Evolutionary conservation across 768 basidiomycete species (phyloP).

Genomic region (Podaxis sp.): DNA sequence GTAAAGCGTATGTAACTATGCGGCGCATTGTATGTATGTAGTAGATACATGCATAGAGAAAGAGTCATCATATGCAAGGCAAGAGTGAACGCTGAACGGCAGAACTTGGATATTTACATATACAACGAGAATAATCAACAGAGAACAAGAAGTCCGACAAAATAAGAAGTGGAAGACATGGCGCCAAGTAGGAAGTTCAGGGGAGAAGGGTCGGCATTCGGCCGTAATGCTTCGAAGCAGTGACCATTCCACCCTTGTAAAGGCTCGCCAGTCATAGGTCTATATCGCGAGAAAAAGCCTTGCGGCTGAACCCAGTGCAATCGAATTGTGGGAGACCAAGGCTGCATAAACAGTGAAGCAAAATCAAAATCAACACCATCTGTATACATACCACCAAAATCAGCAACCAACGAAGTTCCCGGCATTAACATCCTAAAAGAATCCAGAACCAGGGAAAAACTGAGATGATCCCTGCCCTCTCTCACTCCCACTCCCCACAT

Average conservation of each 20-base stretch:
- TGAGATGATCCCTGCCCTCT: conserved; percentile 24
- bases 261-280: not conserved
- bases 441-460: conserved; percentile 35
- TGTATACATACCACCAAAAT: too few relatives aligned
- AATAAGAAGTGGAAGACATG: not conserved
- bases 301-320: too few relatives aligned
- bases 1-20: not conserved
- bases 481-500: conserved; percentile 4
- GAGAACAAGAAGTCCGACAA: not conserved
- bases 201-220: not conserved
- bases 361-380: not conserved
- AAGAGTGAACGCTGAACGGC: not conserved
- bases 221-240: not conserved
- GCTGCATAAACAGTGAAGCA: not conserved
- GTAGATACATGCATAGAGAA: conserved; percentile 3
- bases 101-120: not conserved
- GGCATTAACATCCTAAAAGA: conserved; percentile 18
- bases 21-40: not conserved
- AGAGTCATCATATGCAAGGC: not conserved
- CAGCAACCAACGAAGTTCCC: too few relatives aligned
- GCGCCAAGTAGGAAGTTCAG: not conserved
- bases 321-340: too few relatives aligned
- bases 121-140: not conserved
- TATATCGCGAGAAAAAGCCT: not conserved
- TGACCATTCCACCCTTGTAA: not conserved